Percentiles rank a stretch among this genome's conserved stretches.
These are phyloP conservation scores for Hibiscus mutabilis DNA, from an alignment of 345 rosid genomes.

Conservation along the genomic window DNA sequence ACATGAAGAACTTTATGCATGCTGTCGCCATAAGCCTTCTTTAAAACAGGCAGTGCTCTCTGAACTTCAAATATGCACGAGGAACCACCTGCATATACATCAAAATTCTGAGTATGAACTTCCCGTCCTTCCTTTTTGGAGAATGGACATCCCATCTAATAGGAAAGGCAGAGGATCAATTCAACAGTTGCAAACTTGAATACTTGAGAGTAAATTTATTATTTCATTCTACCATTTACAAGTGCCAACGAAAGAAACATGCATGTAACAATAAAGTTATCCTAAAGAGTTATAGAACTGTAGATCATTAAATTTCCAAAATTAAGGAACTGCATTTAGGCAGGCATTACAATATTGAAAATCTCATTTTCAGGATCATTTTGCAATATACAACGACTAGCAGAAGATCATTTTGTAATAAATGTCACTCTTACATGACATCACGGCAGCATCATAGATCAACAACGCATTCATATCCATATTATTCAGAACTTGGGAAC, in stretches of 20 bases:
- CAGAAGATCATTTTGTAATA: background rate
- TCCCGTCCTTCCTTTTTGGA: background rate
- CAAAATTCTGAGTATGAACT: background rate
- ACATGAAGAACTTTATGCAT: conserved; percentile 58
- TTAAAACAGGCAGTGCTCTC: conserved; percentile 45
- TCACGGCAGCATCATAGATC: background rate
- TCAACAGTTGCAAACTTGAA: background rate
- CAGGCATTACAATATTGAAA: background rate
- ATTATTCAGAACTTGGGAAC: background rate
- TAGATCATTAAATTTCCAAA: background rate
- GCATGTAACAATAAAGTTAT: background rate
- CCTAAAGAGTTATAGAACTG: background rate
- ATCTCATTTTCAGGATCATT: background rate
- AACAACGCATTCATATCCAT: background rate
- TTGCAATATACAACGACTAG: background rate
- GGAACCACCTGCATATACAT: conserved; percentile 33
- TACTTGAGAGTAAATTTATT: background rate
- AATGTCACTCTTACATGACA: background rate
- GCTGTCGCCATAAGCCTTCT: conserved; percentile 62
- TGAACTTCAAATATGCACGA: conserved; percentile 58
- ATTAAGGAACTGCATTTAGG: background rate
- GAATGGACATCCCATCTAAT: background rate
- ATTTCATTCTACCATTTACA: background rate
- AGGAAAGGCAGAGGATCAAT: conserved; percentile 4
- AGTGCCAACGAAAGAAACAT: background rate